Evolutionary conservation across 345 rosid genomes (phyloP).

Genomic region (Citrus inodora): DNA sequence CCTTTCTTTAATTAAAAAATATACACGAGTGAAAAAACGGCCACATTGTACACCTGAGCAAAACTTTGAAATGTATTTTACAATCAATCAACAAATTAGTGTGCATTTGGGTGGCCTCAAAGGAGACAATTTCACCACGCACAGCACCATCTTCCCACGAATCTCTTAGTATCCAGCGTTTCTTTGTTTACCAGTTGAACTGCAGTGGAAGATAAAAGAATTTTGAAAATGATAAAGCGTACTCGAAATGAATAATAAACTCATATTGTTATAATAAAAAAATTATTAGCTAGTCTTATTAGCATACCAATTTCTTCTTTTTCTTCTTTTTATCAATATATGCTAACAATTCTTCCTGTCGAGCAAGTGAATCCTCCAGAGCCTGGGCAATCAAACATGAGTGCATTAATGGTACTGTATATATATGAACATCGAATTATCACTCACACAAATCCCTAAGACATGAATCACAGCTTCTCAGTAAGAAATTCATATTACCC

Average conservation of each 20-base stretch:
- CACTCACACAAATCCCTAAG: neutral
- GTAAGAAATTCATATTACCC: conserved; percentile 38
- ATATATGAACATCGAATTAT: neutral
- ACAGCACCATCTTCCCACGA: conserved; percentile 13
- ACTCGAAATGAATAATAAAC: neutral
- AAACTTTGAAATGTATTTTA: conserved; percentile 20
- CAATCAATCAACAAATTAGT: conserved; percentile 15
- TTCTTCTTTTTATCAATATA: conserved; percentile 85
- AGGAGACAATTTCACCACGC: conserved; percentile 7
- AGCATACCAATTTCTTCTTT: conserved; percentile 64
- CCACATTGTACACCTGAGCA: conserved; percentile 1
- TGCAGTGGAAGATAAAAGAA: conserved; percentile 26
- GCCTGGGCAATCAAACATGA: conserved; percentile 44
- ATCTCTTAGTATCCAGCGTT: conserved; percentile 18
- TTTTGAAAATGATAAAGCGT: conserved; percentile 3
- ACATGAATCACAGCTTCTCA: neutral
- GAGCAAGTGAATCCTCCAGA: conserved; percentile 65
- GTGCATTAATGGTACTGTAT: neutral
- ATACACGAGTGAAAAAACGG: neutral
- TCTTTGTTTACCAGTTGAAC: conserved; percentile 41
- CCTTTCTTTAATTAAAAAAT: neutral
- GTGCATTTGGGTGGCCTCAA: conserved; percentile 18
- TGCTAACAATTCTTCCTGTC: conserved; percentile 69
- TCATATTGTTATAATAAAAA: neutral
- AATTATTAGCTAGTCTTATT: neutral